Evolutionary conservation across 2,329 filamentous ascomycete species (phyloP).

Genomic region (Trichophyton mentagrophytes): DNA sequence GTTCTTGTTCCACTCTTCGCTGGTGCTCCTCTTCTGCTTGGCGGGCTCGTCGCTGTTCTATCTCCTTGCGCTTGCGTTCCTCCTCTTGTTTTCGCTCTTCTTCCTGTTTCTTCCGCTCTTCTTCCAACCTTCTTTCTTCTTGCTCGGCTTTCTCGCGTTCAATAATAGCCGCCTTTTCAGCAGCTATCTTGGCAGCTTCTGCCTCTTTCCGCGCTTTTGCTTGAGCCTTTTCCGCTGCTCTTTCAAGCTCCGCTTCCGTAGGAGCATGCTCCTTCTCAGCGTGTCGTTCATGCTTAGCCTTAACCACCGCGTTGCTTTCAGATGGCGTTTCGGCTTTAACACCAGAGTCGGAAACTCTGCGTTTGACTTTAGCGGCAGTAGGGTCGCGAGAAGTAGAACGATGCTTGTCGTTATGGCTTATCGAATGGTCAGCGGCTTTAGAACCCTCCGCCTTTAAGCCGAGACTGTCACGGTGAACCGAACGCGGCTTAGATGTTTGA

Average conservation of each 20-base stretch:
- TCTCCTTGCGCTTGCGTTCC: conserved; percentile 26
- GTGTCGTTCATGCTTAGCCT: conserved; percentile 13
- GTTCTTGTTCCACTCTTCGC: conserved; percentile 32
- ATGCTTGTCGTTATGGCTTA: neutral
- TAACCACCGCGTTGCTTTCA: conserved; percentile 13
- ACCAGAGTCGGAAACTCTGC: conserved; percentile 11
- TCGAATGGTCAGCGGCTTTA: neutral
- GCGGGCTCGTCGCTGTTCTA: conserved; percentile 30
- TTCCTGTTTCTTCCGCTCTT: conserved; percentile 24
- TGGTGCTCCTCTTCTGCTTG: conserved; percentile 37
- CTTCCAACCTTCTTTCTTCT: conserved; percentile 23
- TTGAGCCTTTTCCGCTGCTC: conserved; percentile 10
- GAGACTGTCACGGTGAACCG: neutral
- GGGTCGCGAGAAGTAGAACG: neutral
- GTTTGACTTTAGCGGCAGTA: neutral
- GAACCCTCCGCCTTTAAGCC: neutral
- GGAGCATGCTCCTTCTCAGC: conserved; percentile 9
- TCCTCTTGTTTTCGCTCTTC: conserved; percentile 20
- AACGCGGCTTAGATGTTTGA: neutral
- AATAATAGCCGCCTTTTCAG: conserved; percentile 23
- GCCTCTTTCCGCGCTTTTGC: conserved; percentile 22
- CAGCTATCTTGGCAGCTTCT: conserved; percentile 15
- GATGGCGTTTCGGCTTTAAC: conserved; percentile 22
- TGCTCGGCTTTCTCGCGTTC: conserved; percentile 31
- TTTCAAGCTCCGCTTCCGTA: conserved; percentile 13